These are phyloP conservation scores for Penicillium paneum DNA, from an alignment of 2,329 filamentous ascomycete species.

Conservation along the genomic window DNA sequence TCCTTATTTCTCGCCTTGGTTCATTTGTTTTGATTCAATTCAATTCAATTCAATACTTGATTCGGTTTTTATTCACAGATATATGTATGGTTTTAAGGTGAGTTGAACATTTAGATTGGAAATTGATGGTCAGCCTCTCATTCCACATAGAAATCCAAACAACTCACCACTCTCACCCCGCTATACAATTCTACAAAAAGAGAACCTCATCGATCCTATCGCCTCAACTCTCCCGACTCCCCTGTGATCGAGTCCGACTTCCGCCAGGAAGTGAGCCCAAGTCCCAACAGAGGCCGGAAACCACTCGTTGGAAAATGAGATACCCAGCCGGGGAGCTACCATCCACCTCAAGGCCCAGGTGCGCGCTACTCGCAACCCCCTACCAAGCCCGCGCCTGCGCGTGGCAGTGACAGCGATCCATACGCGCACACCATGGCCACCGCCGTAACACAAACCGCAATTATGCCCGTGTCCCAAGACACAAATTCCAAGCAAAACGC, in stretches of 20 bases:
- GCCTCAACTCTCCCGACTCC: neutral
- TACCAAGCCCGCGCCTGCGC: constrained; percentile 10
- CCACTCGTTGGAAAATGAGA: constrained; percentile 35
- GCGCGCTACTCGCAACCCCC: constrained; percentile 16
- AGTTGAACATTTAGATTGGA: neutral
- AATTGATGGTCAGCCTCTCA: neutral
- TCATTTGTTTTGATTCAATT: neutral
- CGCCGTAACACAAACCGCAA: constrained; percentile 19
- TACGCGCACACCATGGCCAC: neutral
- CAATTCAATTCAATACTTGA: neutral
- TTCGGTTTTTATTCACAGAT: neutral
- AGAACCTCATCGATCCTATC: neutral
- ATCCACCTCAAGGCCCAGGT: constrained; percentile 27
- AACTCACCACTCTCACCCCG: neutral
- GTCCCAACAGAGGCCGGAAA: constrained; percentile 3
- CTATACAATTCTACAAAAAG: neutral
- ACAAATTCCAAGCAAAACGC: neutral
- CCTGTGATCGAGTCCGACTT: neutral
- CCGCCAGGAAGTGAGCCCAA: constrained; percentile 2
- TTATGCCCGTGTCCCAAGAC: constrained; percentile 4
- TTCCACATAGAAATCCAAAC: neutral
- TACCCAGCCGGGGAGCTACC: constrained; percentile 23
- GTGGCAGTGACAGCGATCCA: constrained; percentile 21
- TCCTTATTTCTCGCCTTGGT: neutral
- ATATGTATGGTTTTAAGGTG: neutral